Conservation (phyloP, 2,329 filamentous ascomycete genomes). For the Cladosporium phlei region DNA sequence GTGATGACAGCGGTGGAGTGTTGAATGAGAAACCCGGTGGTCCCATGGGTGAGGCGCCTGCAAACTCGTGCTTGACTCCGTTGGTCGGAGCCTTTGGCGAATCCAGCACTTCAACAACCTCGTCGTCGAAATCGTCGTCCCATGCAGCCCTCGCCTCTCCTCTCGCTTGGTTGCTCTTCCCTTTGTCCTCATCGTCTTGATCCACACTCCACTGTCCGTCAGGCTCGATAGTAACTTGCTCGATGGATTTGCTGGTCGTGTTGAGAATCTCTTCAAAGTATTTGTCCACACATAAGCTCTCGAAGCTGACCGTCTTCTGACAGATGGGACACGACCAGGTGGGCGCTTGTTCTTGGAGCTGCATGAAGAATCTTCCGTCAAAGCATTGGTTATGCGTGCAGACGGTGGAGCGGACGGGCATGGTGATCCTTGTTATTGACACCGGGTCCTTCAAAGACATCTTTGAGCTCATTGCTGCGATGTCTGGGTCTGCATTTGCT, state of each 20-base stretch:
- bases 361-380: slow-evolving; percentile 84
- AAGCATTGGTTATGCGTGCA: slow-evolving; percentile 95
- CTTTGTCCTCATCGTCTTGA: slow-evolving; percentile 40
- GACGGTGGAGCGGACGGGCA: slow-evolving; percentile 71
- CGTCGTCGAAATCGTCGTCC: slow-evolving; percentile 39
- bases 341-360: slow-evolving; percentile 90
- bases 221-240: slow-evolving; percentile 87
- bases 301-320: slow-evolving; percentile 75
- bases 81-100: slow-evolving; percentile 19
- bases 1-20: slow-evolving; percentile 44
- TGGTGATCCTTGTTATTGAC: slow-evolving; percentile 73
- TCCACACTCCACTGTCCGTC: slow-evolving; percentile 68
- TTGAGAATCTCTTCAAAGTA: slow-evolving; percentile 84
- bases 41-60: slow-evolving; percentile 1
- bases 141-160: slow-evolving; percentile 26
- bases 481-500: slow-evolving; percentile 73
- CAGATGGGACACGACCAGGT: slow-evolving; percentile 97
- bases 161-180: slow-evolving; percentile 35
- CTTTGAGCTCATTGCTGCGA: slow-evolving; percentile 80
- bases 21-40: slow-evolving; percentile 18
- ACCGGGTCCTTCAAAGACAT: slow-evolving; percentile 91
- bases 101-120: slow-evolving; percentile 41
- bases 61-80: slow-evolving; percentile 26
- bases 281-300: slow-evolving; percentile 79
- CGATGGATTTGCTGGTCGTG: slow-evolving; percentile 63